A percentile compares a stretch with the other conserved stretches of the same genome.
Evolutionary conservation across 169 alveolate genomes (phyloP).

Genomic region (Neospora caninum): DNA sequence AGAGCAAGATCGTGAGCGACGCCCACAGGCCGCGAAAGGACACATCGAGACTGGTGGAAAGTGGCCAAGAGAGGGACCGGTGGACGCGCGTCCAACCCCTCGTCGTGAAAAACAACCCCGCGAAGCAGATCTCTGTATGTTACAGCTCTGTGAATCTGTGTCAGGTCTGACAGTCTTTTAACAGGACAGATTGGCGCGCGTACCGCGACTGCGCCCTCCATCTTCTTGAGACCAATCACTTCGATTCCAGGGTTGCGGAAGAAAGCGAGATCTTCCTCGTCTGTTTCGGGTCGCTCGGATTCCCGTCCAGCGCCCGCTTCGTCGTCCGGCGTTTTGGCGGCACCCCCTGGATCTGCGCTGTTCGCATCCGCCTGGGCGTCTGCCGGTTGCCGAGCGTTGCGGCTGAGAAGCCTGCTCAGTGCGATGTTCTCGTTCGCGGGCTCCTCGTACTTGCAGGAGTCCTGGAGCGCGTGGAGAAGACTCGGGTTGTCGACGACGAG

Average conservation of each 20-base stretch:
- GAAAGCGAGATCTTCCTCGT: constrained; percentile 6
- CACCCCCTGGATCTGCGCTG: background rate
- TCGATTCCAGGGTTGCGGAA: constrained; percentile 20
- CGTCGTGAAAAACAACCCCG: no score
- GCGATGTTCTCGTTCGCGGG: constrained; percentile 28
- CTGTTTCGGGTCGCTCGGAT: constrained; percentile 25
- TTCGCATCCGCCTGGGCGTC: background rate
- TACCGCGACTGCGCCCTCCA: constrained; percentile 80
- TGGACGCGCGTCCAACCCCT: no score
- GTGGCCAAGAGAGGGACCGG: no score
- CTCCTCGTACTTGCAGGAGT: background rate
- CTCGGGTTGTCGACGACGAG: constrained; percentile 88
- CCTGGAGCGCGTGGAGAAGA: constrained; percentile 75
- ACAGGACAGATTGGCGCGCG: background rate
- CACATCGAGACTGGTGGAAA: no score
- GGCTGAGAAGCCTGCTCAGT: background rate
- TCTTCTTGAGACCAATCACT: constrained; percentile 72
- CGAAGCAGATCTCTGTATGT: no score
- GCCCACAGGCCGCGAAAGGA: background rate
- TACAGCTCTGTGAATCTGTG: no score
- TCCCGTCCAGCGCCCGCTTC: background rate
- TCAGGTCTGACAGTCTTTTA: no score
- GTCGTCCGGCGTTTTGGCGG: background rate
- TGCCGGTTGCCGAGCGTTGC: background rate
- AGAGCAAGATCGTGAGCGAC: background rate